Evolutionary conservation across 495 filamentous ascomycete species (phyloP).

Genomic region (Glarea lozoyensis): DNA sequence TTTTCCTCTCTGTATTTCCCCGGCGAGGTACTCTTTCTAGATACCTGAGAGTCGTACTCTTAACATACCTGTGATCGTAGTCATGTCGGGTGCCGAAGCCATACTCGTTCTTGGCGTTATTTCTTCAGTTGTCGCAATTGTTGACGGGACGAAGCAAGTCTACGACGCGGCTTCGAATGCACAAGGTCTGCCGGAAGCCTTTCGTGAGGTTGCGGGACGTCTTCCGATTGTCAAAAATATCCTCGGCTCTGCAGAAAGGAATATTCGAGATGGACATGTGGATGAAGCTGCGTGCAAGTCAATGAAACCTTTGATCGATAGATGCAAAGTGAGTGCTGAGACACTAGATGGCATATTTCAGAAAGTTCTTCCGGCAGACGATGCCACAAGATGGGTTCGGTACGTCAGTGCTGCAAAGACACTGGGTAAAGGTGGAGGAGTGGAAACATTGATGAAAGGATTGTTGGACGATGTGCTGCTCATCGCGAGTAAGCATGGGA

Average conservation of each 20-base stretch:
- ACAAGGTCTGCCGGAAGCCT: slow-evolving; percentile 21
- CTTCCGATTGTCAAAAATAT: slow-evolving; percentile 21
- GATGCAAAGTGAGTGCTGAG: slow-evolving; percentile 18
- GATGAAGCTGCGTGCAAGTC: slow-evolving; percentile 13
- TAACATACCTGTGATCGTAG: too few relatives aligned
- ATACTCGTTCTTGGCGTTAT: slow-evolving; percentile 16
- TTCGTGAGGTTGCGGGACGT: slow-evolving; percentile 21
- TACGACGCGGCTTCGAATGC: slow-evolving; percentile 19
- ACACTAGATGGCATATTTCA: slow-evolving; percentile 17
- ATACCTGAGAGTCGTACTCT: too few relatives aligned
- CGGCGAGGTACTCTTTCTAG: too few relatives aligned
- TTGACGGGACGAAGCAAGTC: slow-evolving; percentile 20
- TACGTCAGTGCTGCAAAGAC: slow-evolving; percentile 15
- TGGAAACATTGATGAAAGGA: slow-evolving; percentile 24
- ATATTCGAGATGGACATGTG: slow-evolving; percentile 10
- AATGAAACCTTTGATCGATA: slow-evolving; percentile 14
- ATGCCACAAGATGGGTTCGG: slow-evolving; percentile 7
- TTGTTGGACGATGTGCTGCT: slow-evolving; percentile 22
- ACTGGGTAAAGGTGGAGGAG: slow-evolving; percentile 19
- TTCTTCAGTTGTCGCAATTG: slow-evolving; percentile 21
- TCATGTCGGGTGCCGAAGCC: slow-evolving; percentile 25
- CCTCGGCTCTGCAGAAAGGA: slow-evolving; percentile 9
- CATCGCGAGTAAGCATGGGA: slow-evolving; percentile 9
- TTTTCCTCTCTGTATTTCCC: too few relatives aligned
- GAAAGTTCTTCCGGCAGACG: slow-evolving; percentile 14